These are phyloP conservation scores for Spizellomyces sp. DNA, from an alignment of 192 early-diverging fungal genomes.

Conservation along the genomic window DNA sequence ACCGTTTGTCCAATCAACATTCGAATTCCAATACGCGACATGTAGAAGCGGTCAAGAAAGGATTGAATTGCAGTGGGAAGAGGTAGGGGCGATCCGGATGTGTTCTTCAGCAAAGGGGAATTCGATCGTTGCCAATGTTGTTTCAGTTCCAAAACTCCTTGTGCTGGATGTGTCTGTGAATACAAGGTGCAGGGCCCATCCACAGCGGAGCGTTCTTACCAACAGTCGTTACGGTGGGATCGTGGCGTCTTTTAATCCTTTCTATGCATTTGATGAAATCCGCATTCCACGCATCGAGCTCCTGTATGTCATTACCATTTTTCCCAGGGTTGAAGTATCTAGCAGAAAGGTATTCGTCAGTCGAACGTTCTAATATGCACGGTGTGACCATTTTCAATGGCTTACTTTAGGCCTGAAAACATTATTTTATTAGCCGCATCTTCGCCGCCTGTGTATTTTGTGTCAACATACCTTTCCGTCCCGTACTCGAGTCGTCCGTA, in stretches of 20 bases:
- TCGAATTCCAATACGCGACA: constrained; percentile 97
- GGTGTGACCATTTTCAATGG: background rate
- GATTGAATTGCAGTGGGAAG: constrained; percentile 76
- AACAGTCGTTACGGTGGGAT: constrained; percentile 87
- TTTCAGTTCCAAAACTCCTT: constrained; percentile 94
- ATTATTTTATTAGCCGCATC: background rate
- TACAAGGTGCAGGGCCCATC: background rate
- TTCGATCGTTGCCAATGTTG: constrained; percentile 54
- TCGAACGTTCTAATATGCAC: background rate
- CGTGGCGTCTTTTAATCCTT: constrained; percentile 88
- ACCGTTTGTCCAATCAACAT: constrained; percentile 86
- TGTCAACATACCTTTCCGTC: constrained; percentile 9
- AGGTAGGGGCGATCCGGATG: constrained; percentile 22
- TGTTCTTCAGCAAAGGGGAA: constrained; percentile 28
- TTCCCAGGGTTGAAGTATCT: constrained; percentile 23
- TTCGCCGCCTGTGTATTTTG: background rate
- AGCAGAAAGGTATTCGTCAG: too few species aligned
- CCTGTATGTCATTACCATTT: constrained; percentile 23
- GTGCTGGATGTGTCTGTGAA: constrained; percentile 50
- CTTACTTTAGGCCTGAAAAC: too few species aligned
- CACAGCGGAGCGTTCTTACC: background rate
- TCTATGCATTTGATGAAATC: constrained; percentile 89
- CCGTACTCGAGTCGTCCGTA: background rate
- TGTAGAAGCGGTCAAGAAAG: constrained; percentile 95
- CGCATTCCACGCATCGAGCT: constrained; percentile 30